Percentiles rank a stretch among this genome's conserved stretches.
phyloP scores from a whole-genome alignment of 2,329 filamentous ascomycete species.

The Orbilia javanica region DNA sequence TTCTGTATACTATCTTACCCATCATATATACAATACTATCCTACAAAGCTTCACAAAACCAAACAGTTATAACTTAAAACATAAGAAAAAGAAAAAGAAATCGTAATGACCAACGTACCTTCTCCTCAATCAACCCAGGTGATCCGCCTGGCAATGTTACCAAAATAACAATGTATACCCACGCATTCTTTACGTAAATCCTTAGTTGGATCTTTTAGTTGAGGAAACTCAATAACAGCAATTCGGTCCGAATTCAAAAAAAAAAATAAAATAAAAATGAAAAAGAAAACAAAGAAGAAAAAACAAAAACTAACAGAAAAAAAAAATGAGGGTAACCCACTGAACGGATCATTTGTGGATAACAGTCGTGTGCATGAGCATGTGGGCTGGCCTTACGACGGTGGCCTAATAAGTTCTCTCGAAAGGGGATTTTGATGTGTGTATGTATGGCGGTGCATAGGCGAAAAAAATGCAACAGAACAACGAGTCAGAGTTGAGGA shows the following conservation, averaged over 20 bases:
- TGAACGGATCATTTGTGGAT: constrained; percentile 1
- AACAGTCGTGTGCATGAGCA: constrained; percentile 37
- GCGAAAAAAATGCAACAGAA: constrained; percentile 55
- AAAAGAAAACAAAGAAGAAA: not conserved
- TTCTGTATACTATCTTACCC: constrained; percentile 9
- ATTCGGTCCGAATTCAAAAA: constrained; percentile 8
- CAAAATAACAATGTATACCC: not conserved
- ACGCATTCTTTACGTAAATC: constrained; percentile 47
- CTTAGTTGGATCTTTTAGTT: constrained; percentile 54
- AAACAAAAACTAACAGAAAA: not conserved
- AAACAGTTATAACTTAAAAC: not conserved
- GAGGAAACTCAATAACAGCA: constrained; percentile 47
- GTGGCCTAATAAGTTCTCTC: constrained; percentile 15
- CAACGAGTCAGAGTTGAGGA: constrained; percentile 58
- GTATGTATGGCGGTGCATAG: constrained; percentile 37
- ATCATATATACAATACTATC: not conserved
- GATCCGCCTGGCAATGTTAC: not conserved
- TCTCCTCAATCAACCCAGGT: not conserved
- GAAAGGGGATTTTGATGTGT: not conserved
- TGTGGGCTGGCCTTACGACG: constrained; percentile 17
- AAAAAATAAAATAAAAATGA: not conserved
- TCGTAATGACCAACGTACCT: not conserved
- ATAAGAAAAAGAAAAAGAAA: not conserved
- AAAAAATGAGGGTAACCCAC: not conserved
- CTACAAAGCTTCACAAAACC: not conserved